Conservation (phyloP, 2,329 filamentous ascomycete genomes). For the Elsinoe necatrix region DNA sequence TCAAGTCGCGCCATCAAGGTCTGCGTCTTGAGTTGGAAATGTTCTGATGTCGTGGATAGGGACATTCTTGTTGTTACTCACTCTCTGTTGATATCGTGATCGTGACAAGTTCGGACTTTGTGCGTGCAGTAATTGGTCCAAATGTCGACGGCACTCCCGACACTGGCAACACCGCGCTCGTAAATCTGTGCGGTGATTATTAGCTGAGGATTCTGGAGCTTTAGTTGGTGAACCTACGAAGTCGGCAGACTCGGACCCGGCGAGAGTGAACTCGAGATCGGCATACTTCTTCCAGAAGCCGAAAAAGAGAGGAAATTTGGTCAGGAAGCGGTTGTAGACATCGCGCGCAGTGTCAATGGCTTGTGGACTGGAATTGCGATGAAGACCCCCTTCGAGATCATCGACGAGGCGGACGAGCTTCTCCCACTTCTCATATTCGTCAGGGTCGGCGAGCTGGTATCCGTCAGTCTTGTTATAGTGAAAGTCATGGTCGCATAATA, state of each 20-base stretch:
- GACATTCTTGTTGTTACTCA: slow-evolving; percentile 69
- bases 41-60: slow-evolving; percentile 47
- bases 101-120: slow-evolving; percentile 96
- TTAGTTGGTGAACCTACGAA: slow-evolving; percentile 55
- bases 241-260: slow-evolving; percentile 91
- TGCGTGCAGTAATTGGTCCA: slow-evolving; percentile 97
- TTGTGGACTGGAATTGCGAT: slow-evolving; percentile 91
- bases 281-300: slow-evolving; percentile 99
- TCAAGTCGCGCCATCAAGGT: slow-evolving; percentile 11
- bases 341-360: slow-evolving; percentile 80
- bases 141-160: slow-evolving; percentile 86
- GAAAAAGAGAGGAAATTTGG: slow-evolving; percentile 91
- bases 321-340: slow-evolving; percentile 84
- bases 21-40: slow-evolving; percentile 15
- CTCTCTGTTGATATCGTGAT: slow-evolving; percentile 94
- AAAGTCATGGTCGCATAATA: not conserved
- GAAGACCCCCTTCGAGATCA: slow-evolving; percentile 81
- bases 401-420: slow-evolving; percentile 78
- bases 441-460: slow-evolving; percentile 57
- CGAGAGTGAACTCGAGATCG: slow-evolving; percentile 93
- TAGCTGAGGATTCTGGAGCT: slow-evolving; percentile 18
- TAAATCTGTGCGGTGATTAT: slow-evolving; percentile 58
- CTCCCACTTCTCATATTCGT: slow-evolving; percentile 94
- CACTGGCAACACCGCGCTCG: slow-evolving; percentile 87
- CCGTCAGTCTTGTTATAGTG: slow-evolving; percentile 14